Percentiles rank a stretch among this genome's conserved stretches.
These are phyloP conservation scores for Amanita inopinata DNA, from an alignment of 768 basidiomycete genomes.

Conservation along the genomic window DNA sequence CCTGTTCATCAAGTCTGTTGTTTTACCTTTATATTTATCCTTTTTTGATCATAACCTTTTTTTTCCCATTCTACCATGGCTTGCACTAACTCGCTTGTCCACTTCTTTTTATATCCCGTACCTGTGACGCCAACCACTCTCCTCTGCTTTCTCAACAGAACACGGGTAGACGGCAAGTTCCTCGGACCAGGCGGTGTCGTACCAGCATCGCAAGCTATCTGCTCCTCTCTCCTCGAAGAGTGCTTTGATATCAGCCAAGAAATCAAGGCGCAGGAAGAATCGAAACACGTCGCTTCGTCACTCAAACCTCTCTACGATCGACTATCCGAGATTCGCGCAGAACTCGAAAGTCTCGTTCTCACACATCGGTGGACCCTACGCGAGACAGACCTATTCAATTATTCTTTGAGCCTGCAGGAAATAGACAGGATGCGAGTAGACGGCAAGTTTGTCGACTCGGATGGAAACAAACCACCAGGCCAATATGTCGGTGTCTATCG, in stretches of 20 bases:
- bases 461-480: conserved; percentile 84
- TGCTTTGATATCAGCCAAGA: conserved; percentile 95
- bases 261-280: conserved; percentile 88
- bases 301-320: conserved; percentile 93
- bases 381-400: conserved; percentile 92
- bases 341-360: conserved; percentile 85
- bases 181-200: conserved; percentile 84
- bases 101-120: conserved; percentile 10
- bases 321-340: conserved; percentile 71
- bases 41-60: conserved; percentile 13
- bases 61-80: conserved; percentile 9
- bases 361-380: conserved; percentile 96
- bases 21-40: conserved; percentile 17
- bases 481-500: conserved; percentile 70
- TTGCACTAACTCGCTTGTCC: conserved; percentile 9
- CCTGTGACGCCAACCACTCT: conserved; percentile 12
- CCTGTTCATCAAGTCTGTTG: conserved; percentile 25
- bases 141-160: conserved; percentile 31
- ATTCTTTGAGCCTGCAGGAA: conserved; percentile 86
- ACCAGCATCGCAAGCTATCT: conserved; percentile 84
- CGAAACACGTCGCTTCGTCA: conserved; percentile 74
- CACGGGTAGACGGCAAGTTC: conserved; percentile 95
- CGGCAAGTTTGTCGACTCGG: conserved; percentile 92
- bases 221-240: conserved; percentile 88
- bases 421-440: conserved; percentile 97